These are phyloP conservation scores for Maudiozyma pseudohumilis DNA, from an alignment of 805 yeast species.

Conservation along the genomic window DNA sequence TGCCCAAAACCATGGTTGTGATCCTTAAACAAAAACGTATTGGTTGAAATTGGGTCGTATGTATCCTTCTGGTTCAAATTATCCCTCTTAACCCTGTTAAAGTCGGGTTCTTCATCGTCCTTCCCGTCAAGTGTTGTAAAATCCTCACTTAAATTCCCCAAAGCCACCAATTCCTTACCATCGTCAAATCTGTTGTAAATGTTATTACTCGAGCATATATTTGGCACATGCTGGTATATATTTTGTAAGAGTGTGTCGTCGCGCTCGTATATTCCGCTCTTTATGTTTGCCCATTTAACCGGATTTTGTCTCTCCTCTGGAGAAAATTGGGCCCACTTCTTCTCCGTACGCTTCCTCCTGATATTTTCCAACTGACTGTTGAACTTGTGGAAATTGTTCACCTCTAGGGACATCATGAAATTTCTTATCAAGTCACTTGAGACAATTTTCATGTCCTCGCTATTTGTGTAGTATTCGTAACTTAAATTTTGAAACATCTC, in stretches of 20 bases:
- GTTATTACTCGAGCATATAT: neutral
- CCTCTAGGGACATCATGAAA: conserved; percentile 14
- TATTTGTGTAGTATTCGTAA: conserved; percentile 17
- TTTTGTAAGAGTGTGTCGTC: conserved; percentile 17
- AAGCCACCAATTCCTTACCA: neutral
- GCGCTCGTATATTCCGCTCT: conserved; percentile 18
- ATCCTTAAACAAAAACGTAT: conserved; percentile 5
- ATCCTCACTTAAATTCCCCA: too few relatives aligned
- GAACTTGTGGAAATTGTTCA: conserved; percentile 10
- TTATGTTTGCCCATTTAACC: conserved; percentile 17
- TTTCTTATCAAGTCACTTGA: conserved; percentile 14
- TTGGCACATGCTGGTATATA: conserved; percentile 11
- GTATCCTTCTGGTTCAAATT: conserved; percentile 2
- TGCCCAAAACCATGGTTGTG: too few relatives aligned
- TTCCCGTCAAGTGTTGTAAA: too few relatives aligned
- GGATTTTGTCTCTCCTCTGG: conserved; percentile 17
- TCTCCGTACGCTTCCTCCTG: conserved; percentile 17
- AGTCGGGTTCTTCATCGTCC: too few relatives aligned
- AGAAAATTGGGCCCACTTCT: conserved; percentile 18
- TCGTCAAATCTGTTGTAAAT: neutral
- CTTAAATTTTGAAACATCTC: conserved; percentile 18
- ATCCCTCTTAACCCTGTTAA: too few relatives aligned
- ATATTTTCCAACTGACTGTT: conserved; percentile 18
- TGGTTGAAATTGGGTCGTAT: conserved; percentile 5
- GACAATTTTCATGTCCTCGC: conserved; percentile 18